Evolutionary conservation across 208 protist species (phyloP).

Genomic region (Trypanosoma avium): DNA sequence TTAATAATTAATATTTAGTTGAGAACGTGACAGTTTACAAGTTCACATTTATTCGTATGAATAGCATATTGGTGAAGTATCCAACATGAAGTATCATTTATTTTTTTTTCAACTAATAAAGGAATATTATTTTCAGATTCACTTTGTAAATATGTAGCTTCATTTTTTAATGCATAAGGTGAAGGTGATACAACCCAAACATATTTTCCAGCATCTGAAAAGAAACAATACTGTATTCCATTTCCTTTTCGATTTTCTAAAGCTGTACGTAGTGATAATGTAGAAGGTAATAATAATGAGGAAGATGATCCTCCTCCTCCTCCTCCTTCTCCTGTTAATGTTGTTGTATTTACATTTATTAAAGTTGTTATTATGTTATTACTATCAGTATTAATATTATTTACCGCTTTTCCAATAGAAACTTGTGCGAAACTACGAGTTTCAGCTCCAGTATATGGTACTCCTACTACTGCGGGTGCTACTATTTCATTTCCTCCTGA

Average conservation of each 20-base stretch:
- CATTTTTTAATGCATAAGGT: neutral
- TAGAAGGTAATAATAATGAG: too few species aligned
- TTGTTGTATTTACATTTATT: too few species aligned
- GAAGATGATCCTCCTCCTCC: too few species aligned
- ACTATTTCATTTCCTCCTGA: conserved; percentile 8
- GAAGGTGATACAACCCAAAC: conserved; percentile 18
- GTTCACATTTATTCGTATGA: conserved; percentile 13
- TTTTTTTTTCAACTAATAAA: neutral
- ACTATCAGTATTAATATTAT: too few species aligned
- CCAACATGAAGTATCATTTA: neutral
- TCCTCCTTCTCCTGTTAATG: too few species aligned
- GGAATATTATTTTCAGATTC: neutral
- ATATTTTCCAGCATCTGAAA: conserved; percentile 22
- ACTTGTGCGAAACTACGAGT: conserved; percentile 27
- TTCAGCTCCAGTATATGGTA: neutral
- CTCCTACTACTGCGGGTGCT: neutral
- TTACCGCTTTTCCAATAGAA: conserved; percentile 2
- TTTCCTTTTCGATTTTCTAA: conserved; percentile 3
- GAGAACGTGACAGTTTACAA: conserved; percentile 16
- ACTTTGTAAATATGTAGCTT: neutral
- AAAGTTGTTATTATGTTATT: too few species aligned
- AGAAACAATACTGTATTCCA: conserved; percentile 19
- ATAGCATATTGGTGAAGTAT: conserved; percentile 23
- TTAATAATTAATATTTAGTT: conserved; percentile 3
- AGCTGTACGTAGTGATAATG: neutral